Percentiles rank a stretch among this genome's conserved stretches.
Evolutionary conservation across 306 rosid genomes (phyloP).

Genomic region (Quercus aquifolioides): DNA sequence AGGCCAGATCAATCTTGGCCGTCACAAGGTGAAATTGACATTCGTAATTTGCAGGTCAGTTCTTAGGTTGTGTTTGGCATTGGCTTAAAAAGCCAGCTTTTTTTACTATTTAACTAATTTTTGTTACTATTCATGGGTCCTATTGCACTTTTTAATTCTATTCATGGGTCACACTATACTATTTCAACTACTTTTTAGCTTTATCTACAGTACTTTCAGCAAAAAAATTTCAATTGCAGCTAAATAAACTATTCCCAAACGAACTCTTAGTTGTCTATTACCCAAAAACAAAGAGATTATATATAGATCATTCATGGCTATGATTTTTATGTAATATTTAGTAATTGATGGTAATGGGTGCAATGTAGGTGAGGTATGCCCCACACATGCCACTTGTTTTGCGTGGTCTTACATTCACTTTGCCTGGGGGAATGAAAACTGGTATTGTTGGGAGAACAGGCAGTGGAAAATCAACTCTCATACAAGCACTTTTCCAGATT

Average conservation of each 20-base stretch:
- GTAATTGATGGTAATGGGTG: not conserved
- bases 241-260: too few species aligned
- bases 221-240: too few species aligned
- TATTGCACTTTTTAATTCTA: too few species aligned
- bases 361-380: conserved; percentile 51
- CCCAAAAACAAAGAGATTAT: not conserved
- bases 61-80: not conserved
- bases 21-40: conserved; percentile 58
- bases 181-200: too few species aligned
- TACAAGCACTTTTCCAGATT: conserved; percentile 47
- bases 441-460: conserved; percentile 61
- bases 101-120: too few species aligned
- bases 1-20: conserved; percentile 70
- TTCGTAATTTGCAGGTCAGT: conserved; percentile 67
- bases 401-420: conserved; percentile 47
- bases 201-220: too few species aligned
- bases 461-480: conserved; percentile 57
- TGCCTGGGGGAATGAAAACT: conserved; percentile 39
- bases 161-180: too few species aligned
- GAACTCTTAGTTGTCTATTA: not conserved
- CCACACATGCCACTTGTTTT: conserved; percentile 50
- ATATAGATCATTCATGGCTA: not conserved
- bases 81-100: too few species aligned
- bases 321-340: not conserved
- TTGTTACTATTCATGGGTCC: too few species aligned